These are phyloP conservation scores for Pichia norvegensis DNA, from an alignment of 1,139 yeast species.

Conservation along the genomic window DNA sequence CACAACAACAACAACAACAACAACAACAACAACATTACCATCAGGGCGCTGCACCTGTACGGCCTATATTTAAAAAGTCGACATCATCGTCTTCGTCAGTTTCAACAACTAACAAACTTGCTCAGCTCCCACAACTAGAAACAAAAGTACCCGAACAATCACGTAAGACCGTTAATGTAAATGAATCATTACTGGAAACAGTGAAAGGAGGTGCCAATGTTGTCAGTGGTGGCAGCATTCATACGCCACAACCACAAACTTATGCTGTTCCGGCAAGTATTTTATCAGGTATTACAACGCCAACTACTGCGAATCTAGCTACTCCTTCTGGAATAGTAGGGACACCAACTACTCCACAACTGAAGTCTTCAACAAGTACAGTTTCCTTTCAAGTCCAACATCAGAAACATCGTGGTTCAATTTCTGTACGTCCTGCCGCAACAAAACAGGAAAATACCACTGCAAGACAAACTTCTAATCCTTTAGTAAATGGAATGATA, in stretches of 20 bases:
- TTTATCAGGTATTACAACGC: constrained; percentile 5
- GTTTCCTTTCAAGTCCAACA: constrained; percentile 27
- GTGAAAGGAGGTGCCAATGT: constrained; percentile 1
- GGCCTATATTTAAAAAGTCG: constrained; percentile 8
- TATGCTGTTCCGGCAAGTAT: background rate
- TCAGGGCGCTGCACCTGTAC: background rate
- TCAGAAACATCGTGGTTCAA: constrained; percentile 44
- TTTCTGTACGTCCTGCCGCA: constrained; percentile 34
- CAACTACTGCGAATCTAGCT: constrained; percentile 1
- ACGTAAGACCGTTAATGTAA: constrained; percentile 8
- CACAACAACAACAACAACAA: background rate
- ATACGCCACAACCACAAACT: background rate
- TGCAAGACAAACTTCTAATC: background rate
- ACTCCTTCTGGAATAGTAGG: background rate
- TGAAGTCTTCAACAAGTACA: constrained; percentile 18
- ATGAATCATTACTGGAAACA: constrained; percentile 10
- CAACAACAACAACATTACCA: background rate
- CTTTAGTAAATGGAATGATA: background rate
- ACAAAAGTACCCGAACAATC: constrained; percentile 2
- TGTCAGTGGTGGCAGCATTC: background rate
- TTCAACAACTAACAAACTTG: constrained; percentile 11
- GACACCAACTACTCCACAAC: constrained; percentile 10
- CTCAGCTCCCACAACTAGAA: constrained; percentile 22
- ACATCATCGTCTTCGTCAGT: constrained; percentile 1
- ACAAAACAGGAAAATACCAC: constrained; percentile 2